phyloP scores from a whole-genome alignment of 441 rosid species.

The Erysimum cheiri region DNA sequence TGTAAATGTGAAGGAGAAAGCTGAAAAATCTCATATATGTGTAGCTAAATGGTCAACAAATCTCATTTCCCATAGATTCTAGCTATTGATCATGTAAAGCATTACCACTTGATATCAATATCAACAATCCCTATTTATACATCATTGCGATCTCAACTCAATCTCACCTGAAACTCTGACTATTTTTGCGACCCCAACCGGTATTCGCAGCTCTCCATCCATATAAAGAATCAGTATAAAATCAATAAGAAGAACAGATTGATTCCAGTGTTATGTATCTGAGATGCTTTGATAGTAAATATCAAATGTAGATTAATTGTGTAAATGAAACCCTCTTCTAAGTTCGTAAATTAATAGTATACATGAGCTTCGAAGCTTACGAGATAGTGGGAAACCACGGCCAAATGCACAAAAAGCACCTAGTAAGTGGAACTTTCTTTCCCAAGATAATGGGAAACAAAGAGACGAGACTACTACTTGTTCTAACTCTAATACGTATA shows the following conservation, averaged over 20 bases:
- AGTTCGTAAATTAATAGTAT: too few relatives aligned
- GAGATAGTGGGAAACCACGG: slow-evolving; percentile 17
- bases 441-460: slow-evolving; percentile 1
- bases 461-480: neutral
- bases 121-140: slow-evolving; percentile 43
- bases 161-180: slow-evolving; percentile 49
- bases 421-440: slow-evolving; percentile 16
- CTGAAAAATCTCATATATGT: neutral
- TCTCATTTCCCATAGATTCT: neutral
- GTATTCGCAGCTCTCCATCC: slow-evolving; percentile 82
- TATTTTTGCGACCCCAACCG: slow-evolving; percentile 73
- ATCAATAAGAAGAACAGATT: neutral
- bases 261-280: neutral
- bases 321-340: slow-evolving; percentile 13
- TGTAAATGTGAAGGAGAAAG: slow-evolving; percentile 15
- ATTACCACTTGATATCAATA: slow-evolving; percentile 33
- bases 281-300: neutral
- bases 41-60: slow-evolving; percentile 1
- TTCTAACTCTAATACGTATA: slow-evolving; percentile 35
- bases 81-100: neutral
- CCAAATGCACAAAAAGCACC: slow-evolving; percentile 34
- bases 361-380: neutral
- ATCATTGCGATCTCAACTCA: slow-evolving; percentile 38
- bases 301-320: neutral
- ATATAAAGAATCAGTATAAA: slow-evolving; percentile 26